These are phyloP conservation scores for Fusarium longipes DNA, from an alignment of 2,329 filamentous ascomycete species.

Conservation along the genomic window DNA sequence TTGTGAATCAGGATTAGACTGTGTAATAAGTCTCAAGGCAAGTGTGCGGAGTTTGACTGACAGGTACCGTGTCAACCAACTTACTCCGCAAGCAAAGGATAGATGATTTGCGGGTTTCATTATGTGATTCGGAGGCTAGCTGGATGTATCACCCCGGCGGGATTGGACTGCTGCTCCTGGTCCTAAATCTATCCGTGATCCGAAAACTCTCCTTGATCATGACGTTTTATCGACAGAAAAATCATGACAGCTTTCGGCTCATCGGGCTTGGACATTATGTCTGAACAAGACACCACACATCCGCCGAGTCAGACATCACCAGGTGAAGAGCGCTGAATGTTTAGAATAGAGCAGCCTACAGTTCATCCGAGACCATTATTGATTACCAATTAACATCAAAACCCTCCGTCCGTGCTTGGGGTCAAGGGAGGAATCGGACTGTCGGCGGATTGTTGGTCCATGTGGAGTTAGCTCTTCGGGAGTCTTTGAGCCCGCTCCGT, in stretches of 20 bases:
- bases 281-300: not conserved
- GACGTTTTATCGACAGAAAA: not conserved
- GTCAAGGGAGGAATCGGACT: not conserved
- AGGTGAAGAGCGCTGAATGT: not conserved
- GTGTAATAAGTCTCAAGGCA: no score
- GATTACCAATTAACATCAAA: not conserved
- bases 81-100: not conserved
- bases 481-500: constrained; percentile 29
- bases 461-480: constrained; percentile 28
- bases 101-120: not conserved
- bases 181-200: constrained; percentile 5
- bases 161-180: constrained; percentile 2
- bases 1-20: no score
- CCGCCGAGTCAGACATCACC: not conserved
- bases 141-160: constrained; percentile 38
- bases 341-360: not conserved
- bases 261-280: not conserved
- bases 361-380: not conserved
- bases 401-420: constrained; percentile 2
- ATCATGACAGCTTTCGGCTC: constrained; percentile 14
- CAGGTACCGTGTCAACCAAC: not conserved
- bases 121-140: constrained; percentile 12
- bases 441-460: constrained; percentile 10
- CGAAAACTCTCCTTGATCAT: constrained; percentile 12
- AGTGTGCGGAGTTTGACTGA: constrained; percentile 42